Conservation (phyloP, 352 stramenopile genomes). For the Phytophthora nicotianae region DNA sequence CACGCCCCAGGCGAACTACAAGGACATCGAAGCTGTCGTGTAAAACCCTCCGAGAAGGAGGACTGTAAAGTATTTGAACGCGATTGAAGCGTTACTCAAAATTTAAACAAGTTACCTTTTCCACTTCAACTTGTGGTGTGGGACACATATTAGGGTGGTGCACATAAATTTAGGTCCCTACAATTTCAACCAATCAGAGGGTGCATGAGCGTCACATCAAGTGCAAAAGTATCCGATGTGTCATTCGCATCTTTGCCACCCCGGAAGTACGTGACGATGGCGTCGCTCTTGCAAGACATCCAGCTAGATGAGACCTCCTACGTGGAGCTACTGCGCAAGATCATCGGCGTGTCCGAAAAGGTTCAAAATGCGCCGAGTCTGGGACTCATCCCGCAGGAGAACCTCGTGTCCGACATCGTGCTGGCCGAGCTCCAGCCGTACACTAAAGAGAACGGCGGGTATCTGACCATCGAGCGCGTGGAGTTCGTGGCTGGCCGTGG, state of each 20-base stretch:
- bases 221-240: no score
- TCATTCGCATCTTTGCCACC: conserved; percentile 22
- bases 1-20: conserved; percentile 35
- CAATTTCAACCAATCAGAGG: conserved; percentile 1
- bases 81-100: conserved; percentile 8
- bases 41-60: conserved; percentile 10
- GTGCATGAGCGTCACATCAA: background rate
- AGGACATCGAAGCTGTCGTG: conserved; percentile 45
- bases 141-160: background rate
- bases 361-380: conserved; percentile 56
- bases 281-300: conserved; percentile 39
- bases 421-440: conserved; percentile 85
- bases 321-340: conserved; percentile 71
- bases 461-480: conserved; percentile 75
- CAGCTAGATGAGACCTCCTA: conserved; percentile 66
- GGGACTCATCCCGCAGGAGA: conserved; percentile 59
- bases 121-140: background rate
- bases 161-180: background rate
- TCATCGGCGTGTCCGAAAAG: conserved; percentile 70
- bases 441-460: conserved; percentile 53
- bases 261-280: conserved; percentile 10
- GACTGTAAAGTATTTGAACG: conserved; percentile 32
- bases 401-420: conserved; percentile 90
- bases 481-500: conserved; percentile 85
- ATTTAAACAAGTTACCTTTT: background rate